Conservation (phyloP, 768 basidiomycete genomes). For the Russula sp. region DNA sequence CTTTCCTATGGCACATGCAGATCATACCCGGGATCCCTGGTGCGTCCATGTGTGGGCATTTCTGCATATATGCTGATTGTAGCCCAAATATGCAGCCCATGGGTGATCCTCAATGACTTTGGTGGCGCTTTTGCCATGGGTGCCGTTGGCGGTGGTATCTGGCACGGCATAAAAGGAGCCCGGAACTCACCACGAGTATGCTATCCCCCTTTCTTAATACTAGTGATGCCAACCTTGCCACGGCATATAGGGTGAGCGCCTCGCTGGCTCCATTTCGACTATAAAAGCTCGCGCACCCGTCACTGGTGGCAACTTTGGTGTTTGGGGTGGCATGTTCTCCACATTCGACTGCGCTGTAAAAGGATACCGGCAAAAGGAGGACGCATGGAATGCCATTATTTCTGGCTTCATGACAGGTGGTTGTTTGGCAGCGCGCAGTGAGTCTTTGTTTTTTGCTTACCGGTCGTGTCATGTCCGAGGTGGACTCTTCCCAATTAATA, state of each 20-base stretch:
- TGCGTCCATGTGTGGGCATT: conserved; percentile 36
- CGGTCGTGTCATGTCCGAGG: neutral
- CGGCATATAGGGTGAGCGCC: conserved; percentile 74
- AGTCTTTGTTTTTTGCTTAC: conserved; percentile 39
- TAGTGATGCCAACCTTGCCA: conserved; percentile 4
- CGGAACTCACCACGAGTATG: conserved; percentile 91
- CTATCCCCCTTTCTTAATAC: neutral
- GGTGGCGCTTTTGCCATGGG: conserved; percentile 98
- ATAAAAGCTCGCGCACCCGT: conserved; percentile 99
- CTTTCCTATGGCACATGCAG: conserved; percentile 73
- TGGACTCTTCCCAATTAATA: neutral
- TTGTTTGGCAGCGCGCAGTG: conserved; percentile 89
- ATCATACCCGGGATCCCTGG: conserved; percentile 95
- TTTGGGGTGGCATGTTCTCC: conserved; percentile 98
- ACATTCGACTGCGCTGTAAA: conserved; percentile 98
- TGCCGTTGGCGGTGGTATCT: conserved; percentile 94
- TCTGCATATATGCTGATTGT: conserved; percentile 15
- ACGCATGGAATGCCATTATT: conserved; percentile 98
- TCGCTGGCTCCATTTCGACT: conserved; percentile 89
- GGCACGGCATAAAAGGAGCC: conserved; percentile 98
- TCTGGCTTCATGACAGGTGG: conserved; percentile 99
- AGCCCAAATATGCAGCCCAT: conserved; percentile 65
- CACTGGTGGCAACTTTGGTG: conserved; percentile 94
- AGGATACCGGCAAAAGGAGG: conserved; percentile 94
- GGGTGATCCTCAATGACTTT: conserved; percentile 98